Evolutionary conservation across 441 rosid species (phyloP), one percentile per base, ranked within the genome.

Genomic region (Cnidoscolus chayamansa): DNA sequence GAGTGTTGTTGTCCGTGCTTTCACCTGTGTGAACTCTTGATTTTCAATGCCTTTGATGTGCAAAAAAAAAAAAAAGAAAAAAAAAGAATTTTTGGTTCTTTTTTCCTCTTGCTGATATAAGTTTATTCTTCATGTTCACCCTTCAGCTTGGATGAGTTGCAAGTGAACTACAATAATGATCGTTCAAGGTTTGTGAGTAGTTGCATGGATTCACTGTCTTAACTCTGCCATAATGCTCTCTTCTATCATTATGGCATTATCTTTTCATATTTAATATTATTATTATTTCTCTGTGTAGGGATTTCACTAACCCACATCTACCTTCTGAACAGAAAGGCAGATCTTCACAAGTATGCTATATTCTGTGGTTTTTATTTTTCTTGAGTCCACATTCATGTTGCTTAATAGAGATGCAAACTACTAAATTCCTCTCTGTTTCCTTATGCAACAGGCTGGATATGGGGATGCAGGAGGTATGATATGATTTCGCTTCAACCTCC

Each of bases 81-180:
- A 58, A 31, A 50, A 66, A 10, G 17, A n/a, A 49, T 48, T 60
- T 0, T 1, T 77, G 40, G 25, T 25, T 25, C 25, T 25, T 25
- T 25, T 30, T 35, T 65, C 37, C 30, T 59, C 9, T 10, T 58
- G 12, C 70, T 68, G 31, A 56, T 74, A 57, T 55, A 68, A 66
- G 75, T 75, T 70, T 77, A 47, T 17, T 40, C 53, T 45, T 77
- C 16, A 30, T 76, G 71, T 82, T 62, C 74, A 56, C 35, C 49
- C 64, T 80, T 19, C 81, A 95, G 99, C 88, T 94, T 95, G 81
- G 98, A 95, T 69, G 99, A 95, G 81, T 79, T 95, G 84, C 99
- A 95, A 89, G 99, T 93, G 76, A 90, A 91, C 88, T 93, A 89
- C 87, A 95, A 95, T 78, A 93, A 93, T 74, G 99, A 95, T 70